Evolutionary conservation across 257 asterid genomes (phyloP).

Genomic region (Lycium barbarum): DNA sequence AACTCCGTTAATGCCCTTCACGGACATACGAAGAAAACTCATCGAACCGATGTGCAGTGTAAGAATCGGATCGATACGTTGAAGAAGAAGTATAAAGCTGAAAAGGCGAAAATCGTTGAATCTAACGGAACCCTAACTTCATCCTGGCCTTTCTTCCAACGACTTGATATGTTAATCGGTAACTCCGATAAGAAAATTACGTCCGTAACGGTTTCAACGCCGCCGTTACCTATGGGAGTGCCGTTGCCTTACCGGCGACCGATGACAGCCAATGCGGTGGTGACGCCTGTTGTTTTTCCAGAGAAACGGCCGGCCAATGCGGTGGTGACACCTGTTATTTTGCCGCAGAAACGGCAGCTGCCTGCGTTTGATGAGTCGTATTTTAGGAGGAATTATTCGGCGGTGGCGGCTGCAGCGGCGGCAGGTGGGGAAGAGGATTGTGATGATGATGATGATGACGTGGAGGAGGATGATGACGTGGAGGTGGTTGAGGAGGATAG

Average conservation of each 20-base stretch:
- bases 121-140: slow-evolving; percentile 54
- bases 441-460: slow-evolving; percentile 46
- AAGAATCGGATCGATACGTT: slow-evolving; percentile 94
- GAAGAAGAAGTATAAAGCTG: slow-evolving; percentile 84
- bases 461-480: slow-evolving; percentile 47
- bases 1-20: slow-evolving; percentile 70
- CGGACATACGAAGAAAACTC: slow-evolving; percentile 69
- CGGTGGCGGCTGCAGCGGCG: slow-evolving; percentile 54
- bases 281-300: slow-evolving; percentile 56
- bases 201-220: slow-evolving; percentile 29
- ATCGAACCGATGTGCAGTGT: slow-evolving; percentile 80
- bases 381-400: slow-evolving; percentile 69
- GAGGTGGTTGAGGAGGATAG: slow-evolving; percentile 48
- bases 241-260: slow-evolving; percentile 42
- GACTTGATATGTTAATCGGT: slow-evolving; percentile 63
- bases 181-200: slow-evolving; percentile 39
- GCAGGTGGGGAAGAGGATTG: slow-evolving; percentile 57
- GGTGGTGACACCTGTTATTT: slow-evolving; percentile 45
- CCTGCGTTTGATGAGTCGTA: slow-evolving; percentile 51
- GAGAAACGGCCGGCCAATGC: slow-evolving; percentile 70
- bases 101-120: slow-evolving; percentile 65
- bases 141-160: slow-evolving; percentile 70
- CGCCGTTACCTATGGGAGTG: slow-evolving; percentile 31
- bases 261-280: slow-evolving; percentile 48
- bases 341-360: slow-evolving; percentile 70